Evolutionary conservation across 352 stramenopile species (phyloP).

Genomic region (Pythium aphanidermatum): DNA sequence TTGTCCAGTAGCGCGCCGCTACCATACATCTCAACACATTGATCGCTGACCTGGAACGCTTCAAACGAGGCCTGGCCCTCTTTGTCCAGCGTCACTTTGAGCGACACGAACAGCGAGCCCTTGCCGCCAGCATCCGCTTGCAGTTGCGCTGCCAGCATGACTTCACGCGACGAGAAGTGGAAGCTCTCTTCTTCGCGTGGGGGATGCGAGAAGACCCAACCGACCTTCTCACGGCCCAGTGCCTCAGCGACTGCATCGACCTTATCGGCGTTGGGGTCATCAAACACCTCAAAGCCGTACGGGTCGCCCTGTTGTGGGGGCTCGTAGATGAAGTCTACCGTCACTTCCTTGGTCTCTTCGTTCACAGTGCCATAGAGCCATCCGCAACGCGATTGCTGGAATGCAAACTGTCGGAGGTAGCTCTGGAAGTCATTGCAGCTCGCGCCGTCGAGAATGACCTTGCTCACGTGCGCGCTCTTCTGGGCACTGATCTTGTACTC

Average conservation of each 20-base stretch:
- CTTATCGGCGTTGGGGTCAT: constrained; percentile 86
- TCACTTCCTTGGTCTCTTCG: constrained; percentile 78
- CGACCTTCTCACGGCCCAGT: constrained; percentile 90
- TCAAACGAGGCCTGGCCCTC: constrained; percentile 94
- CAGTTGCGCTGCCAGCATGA: constrained; percentile 93
- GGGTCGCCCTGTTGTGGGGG: constrained; percentile 88
- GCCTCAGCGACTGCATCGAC: constrained; percentile 81
- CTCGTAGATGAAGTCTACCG: constrained; percentile 96
- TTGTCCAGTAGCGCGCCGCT: constrained; percentile 90
- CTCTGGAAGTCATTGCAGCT: constrained; percentile 91
- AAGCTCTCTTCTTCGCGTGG: constrained; percentile 93
- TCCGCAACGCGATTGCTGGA: constrained; percentile 91
- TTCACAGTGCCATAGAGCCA: constrained; percentile 94
- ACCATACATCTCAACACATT: constrained; percentile 98
- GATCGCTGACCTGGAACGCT: constrained; percentile 95
- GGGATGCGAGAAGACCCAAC: constrained; percentile 97
- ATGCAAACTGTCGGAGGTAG: constrained; percentile 87
- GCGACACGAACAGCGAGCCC: constrained; percentile 94
- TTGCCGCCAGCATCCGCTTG: constrained; percentile 94
- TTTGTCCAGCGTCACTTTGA: constrained; percentile 93
- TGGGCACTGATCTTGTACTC: constrained; percentile 96
- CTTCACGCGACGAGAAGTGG: constrained; percentile 86
- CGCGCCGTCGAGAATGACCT: constrained; percentile 83
- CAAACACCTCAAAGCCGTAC: constrained; percentile 89
- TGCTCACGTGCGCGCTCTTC: constrained; percentile 77